Base-by-base conservation (phyloP, 2,329 filamentous ascomycete genomes). In the Fusarium nelsonii region DNA sequence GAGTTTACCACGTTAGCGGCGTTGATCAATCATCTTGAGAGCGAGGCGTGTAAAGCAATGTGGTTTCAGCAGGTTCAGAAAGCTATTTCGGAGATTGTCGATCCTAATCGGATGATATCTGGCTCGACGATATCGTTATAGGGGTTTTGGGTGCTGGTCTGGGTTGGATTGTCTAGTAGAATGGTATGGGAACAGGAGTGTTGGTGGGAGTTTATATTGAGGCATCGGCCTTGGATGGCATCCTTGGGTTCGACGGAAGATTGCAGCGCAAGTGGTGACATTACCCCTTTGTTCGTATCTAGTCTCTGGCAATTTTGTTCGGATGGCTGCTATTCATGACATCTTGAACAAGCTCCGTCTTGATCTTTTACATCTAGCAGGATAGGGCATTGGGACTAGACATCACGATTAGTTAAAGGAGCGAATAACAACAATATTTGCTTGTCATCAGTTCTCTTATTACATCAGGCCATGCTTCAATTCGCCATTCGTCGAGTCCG, bases 21-120 rank as follows among this genome's bases (percentile, higher is more conserved):
- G 4, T 55, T 81, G 8, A 76, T 83, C 54, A 83, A 82, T 59
- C 82, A 84, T 43, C 73, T 83, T 8, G 82, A 84, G 73, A 84
- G 81, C 65, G 81, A 84, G 69, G 68, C 63, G 6, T 84, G 82
- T 54, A 75, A 74, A 4, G 79, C 69, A 32, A 79, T 78, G 58
- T 73, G 78, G 6, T 83, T 83, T 55, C 74, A 78, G 32, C 71
- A 68, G 3, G 78, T 81, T 2, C 79, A 82, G 73, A 65, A 43
- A 1, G 54, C 78, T 77, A 58, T 75, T n/a, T 7, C 57, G 8
- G 30, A 45, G 11, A 58, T 76, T 18, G 43, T 74, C 8, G 39
- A 62, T 14, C 56, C 67, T 2, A 37, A 63, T 37, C 45, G 30
- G 23, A 61, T 67, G 32, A 62, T 74, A 18, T 23, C 28, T 20